A percentile compares a stretch with the other conserved stretches of the same genome.
Conservation (phyloP, 2,329 filamentous ascomycete species). For the Diaporthe helianthi region DNA sequence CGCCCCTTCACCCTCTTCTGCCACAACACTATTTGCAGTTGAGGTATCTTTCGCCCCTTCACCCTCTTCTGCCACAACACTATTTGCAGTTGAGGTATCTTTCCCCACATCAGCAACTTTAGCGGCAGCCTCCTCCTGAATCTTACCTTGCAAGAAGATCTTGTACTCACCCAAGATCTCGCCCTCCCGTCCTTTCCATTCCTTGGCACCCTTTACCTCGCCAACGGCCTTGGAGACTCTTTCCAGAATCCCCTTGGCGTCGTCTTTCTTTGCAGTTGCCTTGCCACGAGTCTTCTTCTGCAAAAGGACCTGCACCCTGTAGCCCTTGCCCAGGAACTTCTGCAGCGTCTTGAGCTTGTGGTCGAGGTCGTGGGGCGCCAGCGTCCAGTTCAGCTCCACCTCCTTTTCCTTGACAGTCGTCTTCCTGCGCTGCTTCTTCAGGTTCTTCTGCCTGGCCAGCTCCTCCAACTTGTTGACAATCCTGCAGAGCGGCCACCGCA, state of each 20-base stretch:
- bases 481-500: slow-evolving; percentile 69
- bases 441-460: slow-evolving; percentile 48
- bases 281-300: slow-evolving; percentile 70
- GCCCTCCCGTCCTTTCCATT: slow-evolving; percentile 52
- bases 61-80: not conserved
- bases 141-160: slow-evolving; percentile 49
- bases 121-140: slow-evolving; percentile 30
- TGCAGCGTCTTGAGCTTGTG: slow-evolving; percentile 72
- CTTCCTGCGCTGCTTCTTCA: slow-evolving; percentile 54
- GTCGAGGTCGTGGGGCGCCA: slow-evolving; percentile 76
- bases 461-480: slow-evolving; percentile 67
- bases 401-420: slow-evolving; percentile 65
- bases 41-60: not conserved
- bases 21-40: not conserved
- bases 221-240: slow-evolving; percentile 50
- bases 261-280: slow-evolving; percentile 64
- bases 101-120: not conserved
- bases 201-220: slow-evolving; percentile 47
- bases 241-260: slow-evolving; percentile 66
- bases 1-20: not conserved
- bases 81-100: not conserved
- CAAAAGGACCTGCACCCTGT: slow-evolving; percentile 76
- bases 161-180: slow-evolving; percentile 47
- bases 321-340: slow-evolving; percentile 76
- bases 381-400: slow-evolving; percentile 91